Percentiles rank a stretch among this genome's conserved stretches.
These are phyloP conservation scores for Fusarium kyushuense DNA, from an alignment of 2,329 filamentous ascomycete genomes.

Conservation along the genomic window DNA sequence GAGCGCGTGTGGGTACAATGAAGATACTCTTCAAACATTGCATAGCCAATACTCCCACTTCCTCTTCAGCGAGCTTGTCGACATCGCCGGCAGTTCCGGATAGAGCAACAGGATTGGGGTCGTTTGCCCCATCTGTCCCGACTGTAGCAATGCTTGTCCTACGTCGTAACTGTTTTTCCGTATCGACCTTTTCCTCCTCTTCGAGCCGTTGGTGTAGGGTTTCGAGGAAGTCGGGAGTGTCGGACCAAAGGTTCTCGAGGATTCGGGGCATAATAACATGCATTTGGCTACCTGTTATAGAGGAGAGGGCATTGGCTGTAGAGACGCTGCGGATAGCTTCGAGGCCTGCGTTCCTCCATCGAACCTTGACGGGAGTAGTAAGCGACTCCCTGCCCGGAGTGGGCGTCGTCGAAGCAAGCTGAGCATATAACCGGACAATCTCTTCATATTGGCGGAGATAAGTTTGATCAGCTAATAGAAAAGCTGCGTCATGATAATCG, in stretches of 20 bases:
- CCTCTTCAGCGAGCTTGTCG: constrained; percentile 89
- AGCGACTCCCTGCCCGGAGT: constrained; percentile 64
- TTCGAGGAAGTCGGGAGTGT: constrained; percentile 76
- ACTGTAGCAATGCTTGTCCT: constrained; percentile 85
- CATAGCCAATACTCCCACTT: constrained; percentile 85
- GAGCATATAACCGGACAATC: constrained; percentile 82
- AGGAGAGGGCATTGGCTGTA: constrained; percentile 80
- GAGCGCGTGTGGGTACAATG: constrained; percentile 81
- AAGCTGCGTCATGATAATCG: constrained; percentile 85
- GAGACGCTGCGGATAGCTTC: constrained; percentile 85
- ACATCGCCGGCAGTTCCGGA: constrained; percentile 86
- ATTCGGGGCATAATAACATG: constrained; percentile 85
- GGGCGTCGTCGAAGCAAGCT: constrained; percentile 77
- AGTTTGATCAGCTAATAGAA: constrained; percentile 85
- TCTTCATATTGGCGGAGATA: constrained; percentile 86
- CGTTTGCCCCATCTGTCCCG: constrained; percentile 68
- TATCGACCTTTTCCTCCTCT: constrained; percentile 75
- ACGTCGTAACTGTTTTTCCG: constrained; percentile 72
- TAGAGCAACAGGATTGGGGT: constrained; percentile 77
- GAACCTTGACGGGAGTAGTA: constrained; percentile 79
- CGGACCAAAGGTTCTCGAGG: constrained; percentile 85
- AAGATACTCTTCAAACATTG: constrained; percentile 91
- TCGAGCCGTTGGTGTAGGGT: constrained; percentile 75
- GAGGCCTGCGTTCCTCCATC: constrained; percentile 80
- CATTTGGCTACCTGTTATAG: constrained; percentile 81